These are phyloP conservation scores for Phaeoacremonium minimum DNA, from an alignment of 2,329 filamentous ascomycete species.

Conservation along the genomic window DNA sequence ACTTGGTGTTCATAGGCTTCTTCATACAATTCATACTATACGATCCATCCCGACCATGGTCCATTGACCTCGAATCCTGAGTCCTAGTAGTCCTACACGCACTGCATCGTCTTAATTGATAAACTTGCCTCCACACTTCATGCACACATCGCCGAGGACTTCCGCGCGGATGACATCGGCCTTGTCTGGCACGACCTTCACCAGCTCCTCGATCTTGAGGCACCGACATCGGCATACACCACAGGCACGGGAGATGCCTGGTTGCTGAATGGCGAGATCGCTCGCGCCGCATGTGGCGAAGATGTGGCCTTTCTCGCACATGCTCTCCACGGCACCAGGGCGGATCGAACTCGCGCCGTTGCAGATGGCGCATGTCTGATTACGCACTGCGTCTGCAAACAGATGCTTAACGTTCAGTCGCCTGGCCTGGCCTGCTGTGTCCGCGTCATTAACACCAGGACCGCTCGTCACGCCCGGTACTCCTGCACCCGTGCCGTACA, in stretches of 20 bases:
- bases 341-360: constrained; percentile 16
- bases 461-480: constrained; percentile 35
- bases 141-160: constrained; percentile 20
- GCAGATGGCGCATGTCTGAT: constrained; percentile 45
- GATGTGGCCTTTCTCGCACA: constrained; percentile 28
- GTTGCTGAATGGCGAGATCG: constrained; percentile 48
- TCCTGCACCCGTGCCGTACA: constrained; percentile 48
- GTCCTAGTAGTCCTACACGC: too few species aligned
- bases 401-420: constrained; percentile 23
- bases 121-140: constrained; percentile 29
- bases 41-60: too few species aligned
- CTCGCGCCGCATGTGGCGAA: constrained; percentile 43
- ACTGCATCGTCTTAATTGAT: too few species aligned
- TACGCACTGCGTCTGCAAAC: constrained; percentile 28
- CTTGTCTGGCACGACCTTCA: constrained; percentile 16
- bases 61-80: too few species aligned
- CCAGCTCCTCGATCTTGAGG: constrained; percentile 37
- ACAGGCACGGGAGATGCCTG: constrained; percentile 49
- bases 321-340: constrained; percentile 9
- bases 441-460: too few species aligned
- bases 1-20: too few species aligned
- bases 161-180: constrained; percentile 12
- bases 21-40: too few species aligned
- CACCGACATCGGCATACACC: constrained; percentile 50
- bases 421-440: background rate